Percentiles rank a stretch among this genome's conserved stretches.
phyloP scores from a whole-genome alignment of 2,329 filamentous ascomycete genomes.

The Colletotrichum sp. region DNA sequence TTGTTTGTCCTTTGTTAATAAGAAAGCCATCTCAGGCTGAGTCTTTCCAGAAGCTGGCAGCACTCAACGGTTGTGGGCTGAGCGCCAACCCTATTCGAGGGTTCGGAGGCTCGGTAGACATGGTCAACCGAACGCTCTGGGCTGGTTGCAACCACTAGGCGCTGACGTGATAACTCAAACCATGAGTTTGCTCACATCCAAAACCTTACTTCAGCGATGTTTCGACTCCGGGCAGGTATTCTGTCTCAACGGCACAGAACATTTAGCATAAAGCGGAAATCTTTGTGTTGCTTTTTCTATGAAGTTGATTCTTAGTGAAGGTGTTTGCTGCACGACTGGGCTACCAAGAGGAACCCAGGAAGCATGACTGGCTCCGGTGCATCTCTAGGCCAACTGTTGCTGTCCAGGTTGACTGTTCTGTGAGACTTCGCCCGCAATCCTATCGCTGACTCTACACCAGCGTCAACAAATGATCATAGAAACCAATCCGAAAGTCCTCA shows the following conservation, averaged over 20 bases:
- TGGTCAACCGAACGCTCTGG: neutral
- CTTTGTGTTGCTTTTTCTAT: neutral
- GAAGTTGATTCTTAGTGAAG: neutral
- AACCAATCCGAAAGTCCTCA: fast-evolving
- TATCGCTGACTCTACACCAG: neutral
- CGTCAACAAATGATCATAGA: neutral
- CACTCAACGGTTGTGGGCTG: neutral
- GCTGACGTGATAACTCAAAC: neutral
- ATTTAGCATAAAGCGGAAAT: neutral
- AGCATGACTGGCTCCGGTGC: fast-evolving
- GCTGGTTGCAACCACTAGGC: neutral
- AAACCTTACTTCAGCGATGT: neutral
- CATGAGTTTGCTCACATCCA: neutral
- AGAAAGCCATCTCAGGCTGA: fast-evolving
- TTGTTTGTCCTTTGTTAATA: fast-evolving
- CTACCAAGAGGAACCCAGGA: neutral
- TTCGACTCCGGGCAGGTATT: neutral
- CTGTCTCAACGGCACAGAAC: neutral
- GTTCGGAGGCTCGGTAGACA: neutral
- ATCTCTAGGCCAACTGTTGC: neutral
- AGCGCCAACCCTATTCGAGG: neutral
- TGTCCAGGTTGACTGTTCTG: neutral
- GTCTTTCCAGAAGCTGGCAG: neutral
- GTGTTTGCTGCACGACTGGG: neutral
- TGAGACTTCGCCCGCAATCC: neutral